These are phyloP conservation scores for Alternaria sp. DNA, from an alignment of 2,329 filamentous ascomycete species.

Conservation along the genomic window DNA sequence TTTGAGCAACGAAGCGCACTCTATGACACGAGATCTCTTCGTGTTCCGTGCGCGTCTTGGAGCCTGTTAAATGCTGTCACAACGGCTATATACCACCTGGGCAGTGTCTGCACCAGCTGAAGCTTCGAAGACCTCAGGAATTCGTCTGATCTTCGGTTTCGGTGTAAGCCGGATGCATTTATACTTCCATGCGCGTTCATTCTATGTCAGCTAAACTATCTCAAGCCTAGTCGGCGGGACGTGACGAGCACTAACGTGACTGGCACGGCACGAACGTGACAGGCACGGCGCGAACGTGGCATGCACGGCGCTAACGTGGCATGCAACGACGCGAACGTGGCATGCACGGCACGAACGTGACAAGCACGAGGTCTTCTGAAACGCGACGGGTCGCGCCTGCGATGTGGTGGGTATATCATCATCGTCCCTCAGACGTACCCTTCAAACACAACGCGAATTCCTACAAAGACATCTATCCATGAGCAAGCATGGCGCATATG, in stretches of 20 bases:
- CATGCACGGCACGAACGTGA: too few species aligned
- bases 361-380: neutral
- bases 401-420: neutral
- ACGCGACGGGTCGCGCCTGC: neutral
- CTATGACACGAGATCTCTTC: accelerated
- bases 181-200: neutral
- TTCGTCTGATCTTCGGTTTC: neutral
- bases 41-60: neutral
- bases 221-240: neutral
- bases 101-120: neutral
- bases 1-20: neutral
- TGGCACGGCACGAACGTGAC: too few species aligned
- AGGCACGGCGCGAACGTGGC: too few species aligned
- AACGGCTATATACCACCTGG: neutral
- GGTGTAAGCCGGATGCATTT: neutral
- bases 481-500: neutral
- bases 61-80: neutral
- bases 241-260: too few species aligned
- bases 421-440: neutral
- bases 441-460: neutral
- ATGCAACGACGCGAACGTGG: too few species aligned
- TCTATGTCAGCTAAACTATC: neutral
- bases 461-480: neutral
- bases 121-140: neutral
- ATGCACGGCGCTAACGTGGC: too few species aligned